Evolutionary conservation across 768 basidiomycete genomes (phyloP).

Genomic region (Hygrophorus russula): DNA sequence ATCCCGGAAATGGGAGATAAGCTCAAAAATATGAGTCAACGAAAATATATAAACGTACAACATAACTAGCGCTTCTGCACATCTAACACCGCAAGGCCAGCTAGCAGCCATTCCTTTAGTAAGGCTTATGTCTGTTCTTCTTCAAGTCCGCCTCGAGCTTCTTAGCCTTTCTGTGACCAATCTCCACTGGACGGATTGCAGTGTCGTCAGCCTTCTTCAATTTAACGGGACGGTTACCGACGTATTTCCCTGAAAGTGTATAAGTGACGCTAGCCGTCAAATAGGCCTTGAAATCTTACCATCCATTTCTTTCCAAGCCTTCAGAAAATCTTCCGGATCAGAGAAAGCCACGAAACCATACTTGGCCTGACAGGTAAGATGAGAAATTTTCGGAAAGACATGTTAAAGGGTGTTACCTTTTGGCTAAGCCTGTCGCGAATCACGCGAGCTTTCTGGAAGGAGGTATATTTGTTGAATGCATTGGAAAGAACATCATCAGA

Average conservation of each 20-base stretch:
- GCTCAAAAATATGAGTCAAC: not conserved
- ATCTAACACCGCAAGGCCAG: not conserved
- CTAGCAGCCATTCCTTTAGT: constrained; percentile 28
- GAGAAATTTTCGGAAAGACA: not conserved
- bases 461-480: constrained; percentile 88
- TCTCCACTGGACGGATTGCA: constrained; percentile 82
- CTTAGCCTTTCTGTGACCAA: constrained; percentile 87
- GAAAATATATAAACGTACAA: not conserved
- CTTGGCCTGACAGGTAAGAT: constrained; percentile 52
- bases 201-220: constrained; percentile 89
- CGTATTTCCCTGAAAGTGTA: constrained; percentile 69
- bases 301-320: constrained; percentile 99
- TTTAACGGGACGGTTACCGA: constrained; percentile 94
- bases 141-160: constrained; percentile 84
- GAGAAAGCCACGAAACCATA: constrained; percentile 97
- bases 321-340: constrained; percentile 96
- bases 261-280: constrained; percentile 3
- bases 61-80: not conserved
- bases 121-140: constrained; percentile 85
- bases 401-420: constrained; percentile 45
- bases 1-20: not conserved
- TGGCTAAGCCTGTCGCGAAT: constrained; percentile 89
- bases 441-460: constrained; percentile 91
- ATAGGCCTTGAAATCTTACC: constrained; percentile 36
- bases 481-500: constrained; percentile 89